phyloP scores from a whole-genome alignment of 129 eudicot genomes.

The Daucus carota region DH1_v3.0 NC_030384.2:32080501-32081000 shows the following conservation, averaged over 20 bases:
- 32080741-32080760: conserved; percentile 76
- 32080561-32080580: neutral
- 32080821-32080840: conserved; percentile 70
- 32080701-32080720: conserved; percentile 77
- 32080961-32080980: conserved; percentile 65
- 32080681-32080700: conserved; percentile 69
- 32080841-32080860: conserved; percentile 68
- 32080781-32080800: conserved; percentile 83
- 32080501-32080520: neutral
- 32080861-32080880: conserved; percentile 51
- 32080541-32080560: neutral
- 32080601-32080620: neutral
- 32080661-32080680: conserved; percentile 74
- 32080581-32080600: neutral
- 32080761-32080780: conserved; percentile 83
- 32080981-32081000: conserved; percentile 56
- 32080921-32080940: conserved; percentile 58
- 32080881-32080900: conserved; percentile 50
- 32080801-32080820: conserved; percentile 86
- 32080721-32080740: conserved; percentile 68
- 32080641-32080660: neutral
- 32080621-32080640: neutral
- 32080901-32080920: conserved; percentile 37
- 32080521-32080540: neutral
- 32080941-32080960: conserved; percentile 43